These are phyloP conservation scores for Solanum paucissectum DNA, from an alignment of 257 asterid genomes.

Conservation along the genomic window DNA sequence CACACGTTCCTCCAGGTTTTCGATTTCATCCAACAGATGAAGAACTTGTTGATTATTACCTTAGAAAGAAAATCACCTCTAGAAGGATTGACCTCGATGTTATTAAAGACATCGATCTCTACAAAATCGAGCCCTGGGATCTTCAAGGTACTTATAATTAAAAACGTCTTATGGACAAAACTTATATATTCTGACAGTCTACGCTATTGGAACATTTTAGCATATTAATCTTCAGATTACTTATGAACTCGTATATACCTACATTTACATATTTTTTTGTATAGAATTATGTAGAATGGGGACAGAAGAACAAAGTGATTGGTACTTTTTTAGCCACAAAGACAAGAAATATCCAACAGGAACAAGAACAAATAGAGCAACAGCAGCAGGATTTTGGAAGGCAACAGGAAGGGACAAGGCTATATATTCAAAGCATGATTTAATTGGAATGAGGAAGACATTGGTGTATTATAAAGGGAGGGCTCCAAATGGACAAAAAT, in stretches of 20 bases:
- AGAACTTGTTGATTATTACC: conserved; percentile 88
- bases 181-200: neutral
- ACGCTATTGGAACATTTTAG: too few relatives aligned
- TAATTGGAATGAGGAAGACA: conserved; percentile 89
- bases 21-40: conserved; percentile 92
- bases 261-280: neutral
- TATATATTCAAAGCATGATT: conserved; percentile 67
- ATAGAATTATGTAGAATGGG: conserved; percentile 82
- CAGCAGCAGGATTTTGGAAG: conserved; percentile 95
- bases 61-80: conserved; percentile 56
- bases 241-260: too few relatives aligned
- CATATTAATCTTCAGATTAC: too few relatives aligned
- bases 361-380: conserved; percentile 86
- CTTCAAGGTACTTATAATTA: conserved; percentile 53
- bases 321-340: conserved; percentile 93
- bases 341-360: conserved; percentile 95
- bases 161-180: neutral
- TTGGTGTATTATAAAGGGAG: conserved; percentile 80
- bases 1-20: conserved; percentile 96
- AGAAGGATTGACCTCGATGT: conserved; percentile 71
- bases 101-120: conserved; percentile 85
- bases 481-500: conserved; percentile 92
- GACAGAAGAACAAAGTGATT: conserved; percentile 69
- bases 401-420: conserved; percentile 96
- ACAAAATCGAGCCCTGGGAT: conserved; percentile 96